These are phyloP conservation scores for Tuber umbilicatum DNA, from an alignment of 495 filamentous ascomycete species.

Conservation along the genomic window DNA sequence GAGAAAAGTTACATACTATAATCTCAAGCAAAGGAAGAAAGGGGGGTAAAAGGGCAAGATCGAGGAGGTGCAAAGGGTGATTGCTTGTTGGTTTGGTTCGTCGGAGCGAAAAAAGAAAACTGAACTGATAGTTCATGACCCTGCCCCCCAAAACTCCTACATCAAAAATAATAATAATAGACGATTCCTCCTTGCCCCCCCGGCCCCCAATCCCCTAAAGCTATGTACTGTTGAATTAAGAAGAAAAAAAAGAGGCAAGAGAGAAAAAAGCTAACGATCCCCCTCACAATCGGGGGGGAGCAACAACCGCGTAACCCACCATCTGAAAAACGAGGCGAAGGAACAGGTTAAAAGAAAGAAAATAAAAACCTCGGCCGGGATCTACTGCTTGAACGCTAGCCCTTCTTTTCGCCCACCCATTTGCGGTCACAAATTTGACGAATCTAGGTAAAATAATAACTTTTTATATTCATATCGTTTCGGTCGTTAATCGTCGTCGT, in stretches of 20 bases:
- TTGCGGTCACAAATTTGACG: slow-evolving; percentile 17
- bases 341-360: not conserved
- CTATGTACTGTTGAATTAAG: not conserved
- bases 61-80: not conserved
- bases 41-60: not conserved
- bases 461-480: slow-evolving; percentile 34
- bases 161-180: not conserved
- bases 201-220: not conserved
- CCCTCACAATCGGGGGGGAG: not conserved
- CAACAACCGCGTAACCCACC: not conserved
- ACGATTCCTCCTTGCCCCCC: not conserved
- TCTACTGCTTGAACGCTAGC: not conserved
- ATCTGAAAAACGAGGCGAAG: not conserved
- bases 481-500: slow-evolving; percentile 33
- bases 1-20: not conserved
- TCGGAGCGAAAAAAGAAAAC: not conserved
- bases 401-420: not conserved
- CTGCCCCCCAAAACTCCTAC: not conserved
- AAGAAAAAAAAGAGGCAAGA: not conserved
- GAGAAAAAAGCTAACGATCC: not conserved
- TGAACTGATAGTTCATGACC: not conserved
- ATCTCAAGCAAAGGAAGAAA: not conserved
- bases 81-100: not conserved
- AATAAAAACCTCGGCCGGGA: not conserved
- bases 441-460: slow-evolving; percentile 38